Evolutionary conservation across 129 eudicot species (phyloP).

Genomic region (Helianthus annuus): HanXRQr2.0-SUNRISE NC_035446.2:112167911-112168410

Average conservation of each 20-base stretch:
- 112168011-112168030: slow-evolving; percentile 97
- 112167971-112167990: slow-evolving; percentile 16
- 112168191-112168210: not conserved
- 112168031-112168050: slow-evolving; percentile 85
- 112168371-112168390: not conserved
- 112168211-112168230: not conserved
- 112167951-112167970: not conserved
- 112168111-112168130: slow-evolving; percentile 42
- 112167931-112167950: not conserved
- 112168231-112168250: slow-evolving; percentile 60
- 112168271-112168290: slow-evolving; percentile 90
- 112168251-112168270: slow-evolving; percentile 61
- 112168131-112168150: slow-evolving; percentile 11
- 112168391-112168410: not conserved
- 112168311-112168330: slow-evolving; percentile 14
- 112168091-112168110: slow-evolving; percentile 89
- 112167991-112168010: slow-evolving; percentile 99
- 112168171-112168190: not conserved
- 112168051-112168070: slow-evolving; percentile 79
- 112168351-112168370: not conserved
- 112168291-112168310: slow-evolving; percentile 98
- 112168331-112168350: not conserved
- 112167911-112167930: not conserved
- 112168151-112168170: not conserved
- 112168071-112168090: slow-evolving; percentile 94